Conservation (phyloP, 2,329 filamentous ascomycete genomes). For the Fusarium verrucosum region DNA sequence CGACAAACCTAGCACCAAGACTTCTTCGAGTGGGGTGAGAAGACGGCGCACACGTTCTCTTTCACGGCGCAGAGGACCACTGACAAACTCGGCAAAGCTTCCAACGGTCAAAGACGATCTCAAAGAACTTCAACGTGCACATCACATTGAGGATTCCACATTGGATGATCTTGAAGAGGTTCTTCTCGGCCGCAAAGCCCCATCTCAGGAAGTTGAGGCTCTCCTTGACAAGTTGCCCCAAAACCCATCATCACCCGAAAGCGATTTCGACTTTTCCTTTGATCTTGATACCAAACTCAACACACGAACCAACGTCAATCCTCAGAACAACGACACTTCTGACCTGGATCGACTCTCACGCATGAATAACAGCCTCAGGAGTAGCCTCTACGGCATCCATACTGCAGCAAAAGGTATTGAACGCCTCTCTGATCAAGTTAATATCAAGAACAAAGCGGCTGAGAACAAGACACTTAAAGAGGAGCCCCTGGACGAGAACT, state of each 20-base stretch:
- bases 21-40: slow-evolving; percentile 39
- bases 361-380: slow-evolving; percentile 63
- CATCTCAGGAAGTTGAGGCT: slow-evolving; percentile 38
- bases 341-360: slow-evolving; percentile 57
- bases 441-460: slow-evolving; percentile 45
- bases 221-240: slow-evolving; percentile 43
- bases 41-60: slow-evolving; percentile 51
- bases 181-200: slow-evolving; percentile 51
- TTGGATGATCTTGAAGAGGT: slow-evolving; percentile 67
- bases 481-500: slow-evolving; percentile 15
- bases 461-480: slow-evolving; percentile 17
- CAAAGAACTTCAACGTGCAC: slow-evolving; percentile 59
- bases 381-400: slow-evolving; percentile 62
- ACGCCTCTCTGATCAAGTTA: slow-evolving; percentile 63
- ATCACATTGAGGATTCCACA: slow-evolving; percentile 68
- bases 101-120: slow-evolving; percentile 66
- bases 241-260: slow-evolving; percentile 30
- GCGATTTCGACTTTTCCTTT: slow-evolving; percentile 41
- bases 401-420: slow-evolving; percentile 67
- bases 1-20: slow-evolving; percentile 34
- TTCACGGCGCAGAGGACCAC: slow-evolving; percentile 56
- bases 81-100: slow-evolving; percentile 63
- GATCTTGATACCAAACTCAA: slow-evolving; percentile 43
- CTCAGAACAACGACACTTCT: slow-evolving; percentile 43
- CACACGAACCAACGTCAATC: slow-evolving; percentile 36